Base-by-base conservation (phyloP, 75 land plant species). In the Pinus tabuliformis region DNA sequence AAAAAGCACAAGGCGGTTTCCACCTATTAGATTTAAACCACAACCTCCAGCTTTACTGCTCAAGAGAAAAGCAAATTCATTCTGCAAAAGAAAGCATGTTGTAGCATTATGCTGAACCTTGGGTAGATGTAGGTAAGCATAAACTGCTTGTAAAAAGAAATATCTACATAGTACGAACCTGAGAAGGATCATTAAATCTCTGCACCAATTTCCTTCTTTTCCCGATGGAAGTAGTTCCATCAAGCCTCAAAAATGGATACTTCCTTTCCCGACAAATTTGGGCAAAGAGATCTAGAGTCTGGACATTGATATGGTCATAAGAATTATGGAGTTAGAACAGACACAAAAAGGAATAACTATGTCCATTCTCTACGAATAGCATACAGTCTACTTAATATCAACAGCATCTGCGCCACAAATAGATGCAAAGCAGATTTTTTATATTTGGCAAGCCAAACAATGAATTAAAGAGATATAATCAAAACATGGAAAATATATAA, bases 11-110 rank as follows among this genome's bases (percentile, higher is more conserved):
- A 97, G 78, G 22, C 99, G 95, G 76, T 92, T 97, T 62, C 95
- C 99, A 74, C 99, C 99, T 70, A 97, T 94, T 78, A 97, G 83
- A 84, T 97, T 97, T 62, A 97, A 86, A 13, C 99, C 99, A 89
- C 99, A 97, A 33, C 99, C 99, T 79, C 99, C 99, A 84, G 99
- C 99, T 79, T 97, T 97, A 86, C 99, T 97, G 77, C 99, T 97
- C 49, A 97, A 80, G 49, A 97, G 91, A 83, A 97, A 97, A 42
- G 79, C 99, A 89, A 97, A 97, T 57, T 97, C 97, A 82, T 92
- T 92, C 99, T 97, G 84, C 83, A 80, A 81, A 64, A 71, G 39
- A 16, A 57, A 58, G 28, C 5, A 72, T 54, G 56, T 4, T 64
- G 21, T 73, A 59, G 62, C n/a, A 59, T 62, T 42, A 9, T 13